These are phyloP conservation scores for Articulospora tetracladia DNA, from an alignment of 495 filamentous ascomycete genomes.

Conservation along the genomic window DNA sequence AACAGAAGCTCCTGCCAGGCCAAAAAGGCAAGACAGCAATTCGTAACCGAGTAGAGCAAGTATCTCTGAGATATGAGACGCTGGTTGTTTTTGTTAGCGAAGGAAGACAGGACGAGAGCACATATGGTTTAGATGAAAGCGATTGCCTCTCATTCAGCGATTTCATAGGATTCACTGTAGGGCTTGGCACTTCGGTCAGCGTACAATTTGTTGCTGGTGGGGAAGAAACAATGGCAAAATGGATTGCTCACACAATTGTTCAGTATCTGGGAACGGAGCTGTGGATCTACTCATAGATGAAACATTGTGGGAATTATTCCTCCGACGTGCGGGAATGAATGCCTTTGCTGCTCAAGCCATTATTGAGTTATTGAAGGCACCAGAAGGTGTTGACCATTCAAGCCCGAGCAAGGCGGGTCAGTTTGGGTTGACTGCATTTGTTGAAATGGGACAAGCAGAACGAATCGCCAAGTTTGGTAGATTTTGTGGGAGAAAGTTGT, in stretches of 20 bases:
- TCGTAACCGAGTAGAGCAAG: conserved; percentile 49
- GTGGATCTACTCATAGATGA: conserved; percentile 39
- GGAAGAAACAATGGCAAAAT: conserved; percentile 50
- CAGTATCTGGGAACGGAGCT: conserved; percentile 5
- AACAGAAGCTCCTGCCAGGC: conserved; percentile 67
- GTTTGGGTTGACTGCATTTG: conserved; percentile 50
- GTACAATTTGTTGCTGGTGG: conserved; percentile 56
- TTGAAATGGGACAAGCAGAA: conserved; percentile 51
- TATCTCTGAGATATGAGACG: conserved; percentile 61
- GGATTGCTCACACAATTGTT: conserved; percentile 34
- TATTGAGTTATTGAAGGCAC: conserved; percentile 45
- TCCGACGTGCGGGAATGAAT: conserved; percentile 73
- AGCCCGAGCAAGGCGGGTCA: conserved; percentile 19
- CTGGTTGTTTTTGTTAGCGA: conserved; percentile 69
- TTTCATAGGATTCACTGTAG: conserved; percentile 47
- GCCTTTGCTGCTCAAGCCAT: conserved; percentile 74
- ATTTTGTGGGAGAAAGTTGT: conserved; percentile 46
- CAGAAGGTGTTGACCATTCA: conserved; percentile 17
- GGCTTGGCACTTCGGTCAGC: conserved; percentile 36
- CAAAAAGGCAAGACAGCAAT: conserved; percentile 44
- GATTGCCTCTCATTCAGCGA: conserved; percentile 51
- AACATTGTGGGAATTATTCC: conserved; percentile 69
- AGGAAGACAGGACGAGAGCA: conserved; percentile 33
- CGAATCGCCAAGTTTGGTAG: conserved; percentile 38
- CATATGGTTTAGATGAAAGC: conserved; percentile 34